Evolutionary conservation across 2,329 filamentous ascomycete species (phyloP), one percentile per base, ranked within the genome.

Genomic region (Ascochyta lentis): DNA sequence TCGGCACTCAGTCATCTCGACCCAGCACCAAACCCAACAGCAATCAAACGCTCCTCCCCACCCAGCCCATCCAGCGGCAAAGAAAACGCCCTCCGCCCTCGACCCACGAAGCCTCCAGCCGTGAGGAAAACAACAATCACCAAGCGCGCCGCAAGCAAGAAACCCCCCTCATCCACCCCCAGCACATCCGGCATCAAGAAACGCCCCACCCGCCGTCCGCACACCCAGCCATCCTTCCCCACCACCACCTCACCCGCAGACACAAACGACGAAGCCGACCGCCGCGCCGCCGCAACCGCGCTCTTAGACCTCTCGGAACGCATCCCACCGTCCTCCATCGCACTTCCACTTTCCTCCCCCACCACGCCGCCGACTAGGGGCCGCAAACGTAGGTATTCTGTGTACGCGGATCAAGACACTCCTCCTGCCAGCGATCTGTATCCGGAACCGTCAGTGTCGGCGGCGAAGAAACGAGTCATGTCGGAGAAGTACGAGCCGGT

Each of bases 211-310:
- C 48, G 40, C 13, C 31, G 33, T 6, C 6, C 23, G 48, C 48
- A 31, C 3, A 29, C 10, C 12, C 22, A 22, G 4, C 13, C 2
- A 12, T 9, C 24, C 10, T 4, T n/a, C 1, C 13, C 23, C 6
- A 15, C 16, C 16, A n/a, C 23, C 16, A 13, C 47, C 2, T 16
- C 31, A 15, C 8, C 26, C 4, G 3, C 16, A 7, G 16, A 39
- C 27, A 29, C 10, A 3, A 6, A 10, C 19, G 41, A 51, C 8
- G 41, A 51, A 5, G 40, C 16, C 9, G 40, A 44, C 13, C 38
- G 29, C 47, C 40, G 22, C 19, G 49, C 49, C 19, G 49, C 49
- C n/a, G 49, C 49, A 19, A 12, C 26, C 23, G 41, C 41, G 8
- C 41, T 51, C 8, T 19, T 51, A 8, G 27, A 6, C 6, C 49